Percentiles rank a stretch among this genome's conserved stretches.
Evolutionary conservation across 1,284 basidiomycete species (phyloP).

Genomic region (Rhodotorula sp.): DNA sequence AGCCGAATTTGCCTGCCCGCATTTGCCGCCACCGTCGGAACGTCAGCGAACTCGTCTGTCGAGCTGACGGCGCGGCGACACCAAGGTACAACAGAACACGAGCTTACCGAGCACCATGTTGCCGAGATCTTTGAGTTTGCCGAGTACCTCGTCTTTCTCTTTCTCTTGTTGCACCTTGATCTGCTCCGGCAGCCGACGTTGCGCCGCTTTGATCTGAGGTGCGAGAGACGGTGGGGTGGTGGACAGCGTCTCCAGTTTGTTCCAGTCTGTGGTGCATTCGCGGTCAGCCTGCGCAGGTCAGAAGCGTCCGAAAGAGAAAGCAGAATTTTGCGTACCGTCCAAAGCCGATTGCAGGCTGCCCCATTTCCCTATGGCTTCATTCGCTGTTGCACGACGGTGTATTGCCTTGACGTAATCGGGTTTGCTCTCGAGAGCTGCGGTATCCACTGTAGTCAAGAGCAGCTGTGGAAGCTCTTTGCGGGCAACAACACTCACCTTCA

Average conservation of each 20-base stretch:
- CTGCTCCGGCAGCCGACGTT: conserved; percentile 63
- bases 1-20: conserved; percentile 47
- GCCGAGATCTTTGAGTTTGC: conserved; percentile 87
- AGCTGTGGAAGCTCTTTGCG: too few species aligned
- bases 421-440: conserved; percentile 75
- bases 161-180: conserved; percentile 72
- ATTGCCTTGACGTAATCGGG: conserved; percentile 81
- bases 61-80: conserved; percentile 18
- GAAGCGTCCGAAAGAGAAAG: neutral
- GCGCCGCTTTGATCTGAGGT: conserved; percentile 55
- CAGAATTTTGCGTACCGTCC: conserved; percentile 64
- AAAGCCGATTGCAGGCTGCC: conserved; percentile 73
- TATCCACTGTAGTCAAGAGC: neutral
- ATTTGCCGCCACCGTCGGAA: neutral
- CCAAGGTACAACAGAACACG: neutral
- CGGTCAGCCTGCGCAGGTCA: neutral
- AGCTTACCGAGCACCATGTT: conserved; percentile 79
- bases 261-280: conserved; percentile 64
- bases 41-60: neutral
- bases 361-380: conserved; percentile 78
- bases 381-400: conserved; percentile 78
- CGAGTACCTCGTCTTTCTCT: conserved; percentile 89
- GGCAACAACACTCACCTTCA: conserved; percentile 56
- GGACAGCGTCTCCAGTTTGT: conserved; percentile 62
- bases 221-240: conserved; percentile 60